phyloP scores from a whole-genome alignment of 345 rosid genomes.

The Eucalyptus urophylla region DNA sequence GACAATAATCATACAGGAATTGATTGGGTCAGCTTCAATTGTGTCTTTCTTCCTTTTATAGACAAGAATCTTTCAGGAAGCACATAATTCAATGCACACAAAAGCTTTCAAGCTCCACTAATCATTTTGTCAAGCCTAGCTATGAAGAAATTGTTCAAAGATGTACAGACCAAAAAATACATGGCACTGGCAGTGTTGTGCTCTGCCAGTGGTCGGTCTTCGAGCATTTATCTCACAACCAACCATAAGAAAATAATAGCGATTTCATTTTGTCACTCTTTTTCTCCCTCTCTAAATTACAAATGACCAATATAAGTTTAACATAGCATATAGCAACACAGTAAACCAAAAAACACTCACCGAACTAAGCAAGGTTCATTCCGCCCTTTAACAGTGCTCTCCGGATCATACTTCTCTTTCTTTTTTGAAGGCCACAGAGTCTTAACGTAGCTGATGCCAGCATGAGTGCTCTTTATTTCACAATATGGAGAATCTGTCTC shows the following conservation, averaged over 20 bases:
- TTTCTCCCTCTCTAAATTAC: neutral
- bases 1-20: neutral
- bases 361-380: conserved; percentile 92
- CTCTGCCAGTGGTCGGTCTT: neutral
- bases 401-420: conserved; percentile 81
- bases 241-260: neutral
- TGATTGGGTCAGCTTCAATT: neutral
- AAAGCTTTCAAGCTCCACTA: neutral
- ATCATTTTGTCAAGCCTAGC: neutral
- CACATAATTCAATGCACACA: neutral
- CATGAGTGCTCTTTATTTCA: conserved; percentile 78
- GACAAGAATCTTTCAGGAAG: neutral
- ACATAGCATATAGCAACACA: neutral
- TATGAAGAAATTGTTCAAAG: neutral
- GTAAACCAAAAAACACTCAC: conserved; percentile 12
- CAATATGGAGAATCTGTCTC: conserved; percentile 99
- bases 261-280: neutral
- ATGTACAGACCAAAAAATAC: neutral
- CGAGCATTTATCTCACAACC: neutral
- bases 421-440: conserved; percentile 83
- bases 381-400: conserved; percentile 70
- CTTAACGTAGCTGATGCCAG: conserved; percentile 58
- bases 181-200: neutral
- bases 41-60: neutral
- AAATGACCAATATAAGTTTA: neutral